A percentile compares a stretch with the other conserved stretches of the same genome.
phyloP scores from a whole-genome alignment of 1,284 basidiomycete species.

The Polyporus tsugae region DNA sequence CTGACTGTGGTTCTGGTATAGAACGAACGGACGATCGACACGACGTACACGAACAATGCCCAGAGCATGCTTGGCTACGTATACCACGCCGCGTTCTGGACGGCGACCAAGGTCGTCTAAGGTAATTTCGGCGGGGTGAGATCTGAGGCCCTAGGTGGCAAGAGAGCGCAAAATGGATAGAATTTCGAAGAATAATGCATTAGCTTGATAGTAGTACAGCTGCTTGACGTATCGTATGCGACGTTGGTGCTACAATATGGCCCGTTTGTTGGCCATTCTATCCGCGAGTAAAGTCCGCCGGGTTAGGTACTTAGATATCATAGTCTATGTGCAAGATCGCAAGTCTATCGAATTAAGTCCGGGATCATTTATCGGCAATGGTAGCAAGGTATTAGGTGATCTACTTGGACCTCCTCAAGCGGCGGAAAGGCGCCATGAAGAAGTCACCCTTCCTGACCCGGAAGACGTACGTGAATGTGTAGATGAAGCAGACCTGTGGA shows the following conservation, averaged over 20 bases:
- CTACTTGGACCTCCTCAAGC: slow-evolving; percentile 10
- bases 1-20: slow-evolving; percentile 40
- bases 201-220: neutral
- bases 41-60: slow-evolving; percentile 89
- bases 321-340: neutral
- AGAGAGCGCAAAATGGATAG: neutral
- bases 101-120: slow-evolving; percentile 67
- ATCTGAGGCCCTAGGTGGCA: neutral
- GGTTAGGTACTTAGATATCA: neutral
- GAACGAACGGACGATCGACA: slow-evolving; percentile 83
- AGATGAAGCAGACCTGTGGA: slow-evolving; percentile 41
- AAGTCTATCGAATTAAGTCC: slow-evolving; percentile 5
- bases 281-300: neutral
- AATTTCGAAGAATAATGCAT: neutral
- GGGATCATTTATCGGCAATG: neutral
- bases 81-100: slow-evolving; percentile 89
- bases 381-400: neutral
- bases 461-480: slow-evolving; percentile 39
- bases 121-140: neutral
- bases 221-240: neutral
- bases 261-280: neutral
- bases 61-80: slow-evolving; percentile 89
- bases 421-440: slow-evolving; percentile 14
- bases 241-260: neutral
- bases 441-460: slow-evolving; percentile 29